Evolutionary conservation across 495 filamentous ascomycete genomes (phyloP).

Genomic region (Neurospora terricola): DNA sequence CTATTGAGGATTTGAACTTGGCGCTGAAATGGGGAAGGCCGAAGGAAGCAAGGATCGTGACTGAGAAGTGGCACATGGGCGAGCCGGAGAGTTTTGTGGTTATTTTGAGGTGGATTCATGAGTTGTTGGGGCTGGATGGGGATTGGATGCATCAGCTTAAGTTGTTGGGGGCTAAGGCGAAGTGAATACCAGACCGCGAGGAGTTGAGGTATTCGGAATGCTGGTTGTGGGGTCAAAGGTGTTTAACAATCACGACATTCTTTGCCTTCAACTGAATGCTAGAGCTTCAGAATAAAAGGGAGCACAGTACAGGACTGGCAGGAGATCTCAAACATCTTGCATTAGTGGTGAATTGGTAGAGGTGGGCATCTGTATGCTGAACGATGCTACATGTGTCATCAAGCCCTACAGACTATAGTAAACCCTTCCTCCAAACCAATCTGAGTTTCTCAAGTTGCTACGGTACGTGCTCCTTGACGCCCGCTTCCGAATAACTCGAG

Average conservation of each 20-base stretch:
- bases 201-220: neutral
- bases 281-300: neutral
- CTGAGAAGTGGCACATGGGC: conserved; percentile 16
- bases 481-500: neutral
- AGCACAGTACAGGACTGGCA: neutral
- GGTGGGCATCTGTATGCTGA: neutral
- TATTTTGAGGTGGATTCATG: conserved; percentile 16
- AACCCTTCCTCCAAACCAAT: neutral
- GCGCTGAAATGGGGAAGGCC: conserved; percentile 43
- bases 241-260: neutral
- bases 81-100: conserved; percentile 16
- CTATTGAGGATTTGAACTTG: conserved; percentile 56
- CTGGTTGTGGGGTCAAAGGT: neutral
- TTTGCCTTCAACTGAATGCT: neutral
- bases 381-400: neutral
- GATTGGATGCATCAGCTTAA: conserved; percentile 5
- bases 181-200: neutral
- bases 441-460: neutral
- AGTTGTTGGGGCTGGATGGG: conserved; percentile 11
- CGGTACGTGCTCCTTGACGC: neutral
- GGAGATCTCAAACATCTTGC: neutral
- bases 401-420: neutral
- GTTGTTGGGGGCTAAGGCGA: conserved; percentile 6
- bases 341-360: neutral
- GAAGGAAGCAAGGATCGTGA: conserved; percentile 50